Base-by-base conservation (phyloP, 495 filamentous ascomycete genomes). In the Acidomyces sp. region DNA sequence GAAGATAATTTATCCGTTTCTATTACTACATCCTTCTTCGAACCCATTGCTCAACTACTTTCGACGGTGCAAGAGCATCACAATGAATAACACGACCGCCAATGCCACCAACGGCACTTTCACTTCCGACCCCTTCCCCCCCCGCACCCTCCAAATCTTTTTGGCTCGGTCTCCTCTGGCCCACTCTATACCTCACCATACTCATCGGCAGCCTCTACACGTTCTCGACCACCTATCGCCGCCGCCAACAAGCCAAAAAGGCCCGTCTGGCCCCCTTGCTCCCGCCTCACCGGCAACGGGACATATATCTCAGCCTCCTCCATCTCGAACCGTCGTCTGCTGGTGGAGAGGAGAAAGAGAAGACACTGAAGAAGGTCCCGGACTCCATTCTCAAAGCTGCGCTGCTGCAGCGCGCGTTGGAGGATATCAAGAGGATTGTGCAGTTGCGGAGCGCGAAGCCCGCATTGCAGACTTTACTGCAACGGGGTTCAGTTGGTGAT, bases 251-350 rank as follows among this genome's bases (percentile, higher is more conserved):
- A 29, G 81, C 68, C 46, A 75, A 83, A 63, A 77, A 80, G 44
- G 75, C 80, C 23, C 79, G 80, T 42, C 70, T 96, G 29, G 84
- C 77, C 46, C 83, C 87, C 57, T 97, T 88, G 88, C 96, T 96
- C 61, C 75, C 75, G 13, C 68, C 82, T 24, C 87, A 97, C 57
- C 65, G 87, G 26, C 80, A 88, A 60, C 82, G 87, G 52, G 85
- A 96, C 60, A 77, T 97, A 53, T 97, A 97, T 66, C 75, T 92
- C 43, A 82, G 84, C 21, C 78, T 97, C 25, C 68, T 95, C 6
- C 87, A 96, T 59, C 70, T 85, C 51, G 82, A 90, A 43, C 80
- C 80, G 11, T 25, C 41, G 21, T 41, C 46, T 34, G 44, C 37
- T 6, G 40, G 34, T 33, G 69, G 72, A 36, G 41, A 57, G 1